Conservation (phyloP, 139 green algal species). For the Chlamydomonas sp. region DNA sequence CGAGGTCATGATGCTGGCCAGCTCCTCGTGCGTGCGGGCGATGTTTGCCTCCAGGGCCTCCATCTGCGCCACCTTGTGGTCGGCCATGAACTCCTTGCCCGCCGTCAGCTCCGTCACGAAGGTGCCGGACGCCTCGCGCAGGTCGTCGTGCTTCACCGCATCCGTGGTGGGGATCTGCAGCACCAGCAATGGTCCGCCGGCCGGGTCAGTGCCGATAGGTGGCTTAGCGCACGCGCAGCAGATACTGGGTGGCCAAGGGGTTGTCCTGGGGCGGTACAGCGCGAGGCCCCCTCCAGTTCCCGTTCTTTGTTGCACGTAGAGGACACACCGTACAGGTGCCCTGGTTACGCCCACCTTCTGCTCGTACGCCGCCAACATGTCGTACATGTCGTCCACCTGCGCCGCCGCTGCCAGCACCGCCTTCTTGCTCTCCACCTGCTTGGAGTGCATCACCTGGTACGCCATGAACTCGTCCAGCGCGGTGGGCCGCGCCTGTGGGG, state of each 20-base stretch:
- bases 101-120: conserved; percentile 64
- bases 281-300: too few species aligned
- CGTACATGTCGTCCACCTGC: conserved; percentile 87
- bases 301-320: too few species aligned
- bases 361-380: conserved; percentile 79
- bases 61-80: conserved; percentile 73
- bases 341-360: conserved; percentile 60
- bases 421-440: conserved; percentile 71
- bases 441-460: conserved; percentile 68
- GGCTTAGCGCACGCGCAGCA: too few species aligned
- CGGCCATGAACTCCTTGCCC: conserved; percentile 77
- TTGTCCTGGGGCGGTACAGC: too few species aligned
- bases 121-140: conserved; percentile 62
- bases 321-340: neutral
- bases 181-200: too few species aligned
- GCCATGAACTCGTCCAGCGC: conserved; percentile 76
- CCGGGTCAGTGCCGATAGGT: too few species aligned
- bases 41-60: conserved; percentile 62
- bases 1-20: conserved; percentile 53
- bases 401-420: conserved; percentile 55
- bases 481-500: conserved; percentile 50
- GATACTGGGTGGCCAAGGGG: too few species aligned
- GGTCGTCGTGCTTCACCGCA: conserved; percentile 82
- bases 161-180: conserved; percentile 58
- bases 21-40: conserved; percentile 66